Evolutionary conservation across 148 eudicot genomes (phyloP), one percentile per base, ranked within the genome.

Genomic region (Rhododendron ovatum): DNA sequence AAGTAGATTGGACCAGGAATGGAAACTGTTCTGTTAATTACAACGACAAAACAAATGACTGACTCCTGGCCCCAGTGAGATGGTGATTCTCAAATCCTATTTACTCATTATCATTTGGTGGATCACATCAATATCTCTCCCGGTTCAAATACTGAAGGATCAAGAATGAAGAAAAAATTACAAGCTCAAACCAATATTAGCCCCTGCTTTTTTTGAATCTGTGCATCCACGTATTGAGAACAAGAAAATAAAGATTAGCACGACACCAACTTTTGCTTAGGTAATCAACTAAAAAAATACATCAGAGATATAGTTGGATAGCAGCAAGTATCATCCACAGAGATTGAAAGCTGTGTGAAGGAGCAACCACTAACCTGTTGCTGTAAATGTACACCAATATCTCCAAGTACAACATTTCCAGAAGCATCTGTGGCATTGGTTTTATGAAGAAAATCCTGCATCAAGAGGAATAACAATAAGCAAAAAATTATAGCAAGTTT

Each of bases 351-450:
- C 47, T 20, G 53, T 48, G 2, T 28, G 22, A 83, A 82, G 14
- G 47, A 45, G 80, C 75, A 77, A 81, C 35, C 80, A 87, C 89
- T 83, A 80, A 97, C 99, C 99, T 94, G 93, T 89, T 94, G 98
- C 89, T 97, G 99, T 71, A 97, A 84, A 91, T 93, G 91, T 74
- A 95, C 98, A 74, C 99, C 99, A 87, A 95, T 91, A 89, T 97
- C 99, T 88, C 96, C 95, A n/a, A 95, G 83, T 59, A 95, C 91
- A 45, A 63, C 48, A 71, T 97, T 97, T 81, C 99, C 99, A 48
- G 99, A 97, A 81, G 99, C 99, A 91, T 97, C 99, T 84, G 83
- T 95, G 84, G 92, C 94, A 90, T 95, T 93, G 48, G 94, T 93
- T 90, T 93, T 93, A 90, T 93, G 90, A 20, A 97, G 87, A 85